Base-by-base conservation (phyloP, 1,284 basidiomycete genomes). In the Ustilago bromivora region DNA sequence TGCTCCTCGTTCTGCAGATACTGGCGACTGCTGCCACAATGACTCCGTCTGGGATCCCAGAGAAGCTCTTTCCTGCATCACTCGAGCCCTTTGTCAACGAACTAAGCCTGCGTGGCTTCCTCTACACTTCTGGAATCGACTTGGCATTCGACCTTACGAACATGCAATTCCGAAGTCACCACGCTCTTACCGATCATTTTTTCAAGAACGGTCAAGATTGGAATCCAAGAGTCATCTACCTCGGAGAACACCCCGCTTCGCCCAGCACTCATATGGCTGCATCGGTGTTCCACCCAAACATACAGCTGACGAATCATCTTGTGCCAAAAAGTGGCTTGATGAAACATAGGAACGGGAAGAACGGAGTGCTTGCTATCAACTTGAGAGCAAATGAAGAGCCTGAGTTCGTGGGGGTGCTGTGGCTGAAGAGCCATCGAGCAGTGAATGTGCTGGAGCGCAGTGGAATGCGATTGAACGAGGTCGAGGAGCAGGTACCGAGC, bases 391-490 rank as follows among this genome's bases (percentile, higher is more conserved):
- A 63, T 17, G 55, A 57, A 8, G 61, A 63, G 47, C 55, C 55
- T 12, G 46, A 63, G 15, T 63, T 57, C 17, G 43, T 63, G 11
- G 61, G 61, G 1, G 52, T 63, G 9, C 43, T 63, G 36, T 63
- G 61, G 55, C 12, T 55, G 23, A 51, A 34, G 12, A 13, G 36
- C 19, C 9, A 5, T 8, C 35, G 28, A 17, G 52, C 19, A 2
- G 34, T 15, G 2, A 15, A 19, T 11, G 12, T 19, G 2, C 17
- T 57, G 23, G 4, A 43, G n/a, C 2, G 13, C 13, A 15, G 3
- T 6, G 49, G 28, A 6, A 51, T 32, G 15, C 1, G 11, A 17
- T 13, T 51, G 49, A 51, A 15, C 8, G 52, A 61, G 40, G 4
- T 54, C 4, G 31, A 60, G 49, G 11, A 52, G 17, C 13, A 31